phyloP scores from a whole-genome alignment of 2,329 filamentous ascomycete genomes.

The Grosmannia penicillata region DNA sequence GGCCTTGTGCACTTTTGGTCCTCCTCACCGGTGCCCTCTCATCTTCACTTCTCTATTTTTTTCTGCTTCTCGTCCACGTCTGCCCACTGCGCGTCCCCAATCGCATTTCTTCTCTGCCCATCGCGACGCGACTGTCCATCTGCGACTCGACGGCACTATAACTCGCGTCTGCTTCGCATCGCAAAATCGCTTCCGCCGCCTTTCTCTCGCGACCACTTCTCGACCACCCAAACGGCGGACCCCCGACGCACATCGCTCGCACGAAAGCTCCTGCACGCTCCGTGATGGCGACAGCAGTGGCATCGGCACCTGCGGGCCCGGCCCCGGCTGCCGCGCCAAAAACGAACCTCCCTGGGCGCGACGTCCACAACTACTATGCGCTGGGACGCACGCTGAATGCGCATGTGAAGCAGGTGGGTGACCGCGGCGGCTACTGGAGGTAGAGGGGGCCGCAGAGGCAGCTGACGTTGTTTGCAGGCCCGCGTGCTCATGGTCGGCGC shows the following conservation, averaged over 20 bases:
- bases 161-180: no score
- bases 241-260: no score
- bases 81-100: background rate
- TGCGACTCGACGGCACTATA: no score
- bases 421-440: no score
- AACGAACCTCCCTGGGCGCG: constrained; percentile 21
- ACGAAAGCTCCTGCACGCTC: no score
- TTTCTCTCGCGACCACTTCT: no score
- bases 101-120: background rate
- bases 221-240: no score
- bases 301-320: background rate
- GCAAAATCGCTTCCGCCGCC: no score
- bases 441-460: no score
- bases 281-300: background rate
- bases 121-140: no score
- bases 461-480: constrained; percentile 39
- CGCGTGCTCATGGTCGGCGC: constrained; percentile 89
- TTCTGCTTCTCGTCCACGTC: background rate
- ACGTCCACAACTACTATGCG: constrained; percentile 47
- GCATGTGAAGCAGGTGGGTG: constrained; percentile 52
- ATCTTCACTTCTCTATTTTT: background rate
- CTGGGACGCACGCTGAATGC: constrained; percentile 49
- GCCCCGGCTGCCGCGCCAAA: constrained; percentile 2
- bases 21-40: background rate
- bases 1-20: background rate